These are phyloP conservation scores for Ascochyta fabae DNA, from an alignment of 2,329 filamentous ascomycete genomes.

Conservation along the genomic window DNA sequence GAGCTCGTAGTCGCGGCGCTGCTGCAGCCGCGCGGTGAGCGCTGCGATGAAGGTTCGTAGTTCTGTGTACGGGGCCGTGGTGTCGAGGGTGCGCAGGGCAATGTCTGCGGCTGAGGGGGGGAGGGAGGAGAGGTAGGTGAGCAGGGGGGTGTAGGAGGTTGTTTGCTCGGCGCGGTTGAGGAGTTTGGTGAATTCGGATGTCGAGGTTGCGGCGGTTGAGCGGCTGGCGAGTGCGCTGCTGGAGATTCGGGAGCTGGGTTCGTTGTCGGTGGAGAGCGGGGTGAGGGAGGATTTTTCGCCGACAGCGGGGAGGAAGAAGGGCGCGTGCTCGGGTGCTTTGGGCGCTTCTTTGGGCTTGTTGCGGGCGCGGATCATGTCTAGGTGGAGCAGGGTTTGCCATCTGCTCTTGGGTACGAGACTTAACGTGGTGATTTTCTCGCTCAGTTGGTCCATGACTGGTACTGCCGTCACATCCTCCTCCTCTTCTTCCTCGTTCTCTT, in stretches of 20 bases:
- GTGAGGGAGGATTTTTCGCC: constrained; percentile 43
- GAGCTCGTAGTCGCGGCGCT: constrained; percentile 85
- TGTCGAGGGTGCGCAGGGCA: constrained; percentile 80
- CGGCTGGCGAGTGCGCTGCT: constrained; percentile 42
- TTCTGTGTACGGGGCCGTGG: constrained; percentile 66
- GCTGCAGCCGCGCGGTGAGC: constrained; percentile 71
- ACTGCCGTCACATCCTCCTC: constrained; percentile 54
- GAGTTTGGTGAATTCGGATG: constrained; percentile 56
- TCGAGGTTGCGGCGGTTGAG: constrained; percentile 37
- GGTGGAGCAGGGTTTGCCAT: constrained; percentile 93
- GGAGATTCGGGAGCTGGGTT: constrained; percentile 41
- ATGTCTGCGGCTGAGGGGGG: constrained; percentile 87
- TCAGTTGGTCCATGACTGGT: constrained; percentile 75
- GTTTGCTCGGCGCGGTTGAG: constrained; percentile 57
- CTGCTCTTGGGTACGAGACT: constrained; percentile 87
- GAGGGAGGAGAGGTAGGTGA: constrained; percentile 80
- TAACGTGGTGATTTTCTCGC: constrained; percentile 81
- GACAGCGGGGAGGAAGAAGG: constrained; percentile 87
- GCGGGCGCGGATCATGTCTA: constrained; percentile 87
- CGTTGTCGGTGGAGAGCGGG: constrained; percentile 21
- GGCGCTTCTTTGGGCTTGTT: constrained; percentile 94
- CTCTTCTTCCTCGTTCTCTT: constrained; percentile 56
- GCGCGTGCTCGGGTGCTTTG: constrained; percentile 90
- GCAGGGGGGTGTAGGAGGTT: constrained; percentile 70
- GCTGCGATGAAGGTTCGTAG: constrained; percentile 81